Percentiles rank a stretch among this genome's conserved stretches.
These are phyloP conservation scores for Aspergillus versicolor DNA, from an alignment of 2,329 filamentous ascomycete genomes.

Conservation along the genomic window DNA sequence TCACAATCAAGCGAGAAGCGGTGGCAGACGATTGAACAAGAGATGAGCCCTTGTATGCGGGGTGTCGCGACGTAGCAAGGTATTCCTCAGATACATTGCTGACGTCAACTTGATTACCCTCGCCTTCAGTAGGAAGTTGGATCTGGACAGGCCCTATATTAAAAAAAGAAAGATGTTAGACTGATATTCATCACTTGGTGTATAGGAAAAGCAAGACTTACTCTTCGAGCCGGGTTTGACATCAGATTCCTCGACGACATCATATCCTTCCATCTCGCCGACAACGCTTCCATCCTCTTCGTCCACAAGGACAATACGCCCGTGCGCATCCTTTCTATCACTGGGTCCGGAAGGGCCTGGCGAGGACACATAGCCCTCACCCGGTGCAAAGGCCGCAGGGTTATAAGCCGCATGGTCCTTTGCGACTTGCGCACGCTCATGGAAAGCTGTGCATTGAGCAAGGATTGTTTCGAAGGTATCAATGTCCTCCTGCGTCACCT, in stretches of 20 bases:
- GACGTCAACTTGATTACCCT: constrained; percentile 48
- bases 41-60: constrained; percentile 84
- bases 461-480: constrained; percentile 97
- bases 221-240: constrained; percentile 89
- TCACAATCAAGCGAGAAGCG: constrained; percentile 89
- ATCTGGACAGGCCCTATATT: constrained; percentile 49
- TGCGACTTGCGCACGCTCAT: constrained; percentile 74
- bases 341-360: constrained; percentile 14
- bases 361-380: constrained; percentile 68
- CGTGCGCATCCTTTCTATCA: constrained; percentile 46
- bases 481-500: constrained; percentile 81
- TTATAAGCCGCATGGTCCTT: constrained; percentile 62
- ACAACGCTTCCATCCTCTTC: constrained; percentile 96
- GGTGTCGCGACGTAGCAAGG: constrained; percentile 75
- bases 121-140: constrained; percentile 46
- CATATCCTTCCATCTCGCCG: constrained; percentile 82
- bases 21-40: constrained; percentile 83
- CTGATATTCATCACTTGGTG: neutral
- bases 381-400: constrained; percentile 74
- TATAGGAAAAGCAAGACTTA: constrained; percentile 43
- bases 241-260: constrained; percentile 72
- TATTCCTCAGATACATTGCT: constrained; percentile 58
- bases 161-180: constrained; percentile 9
- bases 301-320: constrained; percentile 88
- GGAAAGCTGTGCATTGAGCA: constrained; percentile 94